phyloP scores from a whole-genome alignment of 768 basidiomycete species.

The Agrocybe praecox region DNA sequence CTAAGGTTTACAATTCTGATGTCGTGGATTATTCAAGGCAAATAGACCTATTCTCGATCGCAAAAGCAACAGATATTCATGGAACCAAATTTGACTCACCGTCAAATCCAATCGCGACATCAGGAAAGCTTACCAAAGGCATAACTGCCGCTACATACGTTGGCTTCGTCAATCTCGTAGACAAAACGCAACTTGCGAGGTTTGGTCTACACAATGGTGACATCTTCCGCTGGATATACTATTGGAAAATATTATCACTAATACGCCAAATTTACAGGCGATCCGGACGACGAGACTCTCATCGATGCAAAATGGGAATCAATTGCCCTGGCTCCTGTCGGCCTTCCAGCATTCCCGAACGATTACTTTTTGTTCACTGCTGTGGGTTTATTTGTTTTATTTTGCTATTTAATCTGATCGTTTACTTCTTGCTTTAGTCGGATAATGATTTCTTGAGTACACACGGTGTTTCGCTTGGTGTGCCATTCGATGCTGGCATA shows the following conservation, averaged over 20 bases:
- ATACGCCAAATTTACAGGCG: constrained; percentile 32
- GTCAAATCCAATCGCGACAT: constrained; percentile 49
- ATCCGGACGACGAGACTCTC: constrained; percentile 50
- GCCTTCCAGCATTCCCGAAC: constrained; percentile 52
- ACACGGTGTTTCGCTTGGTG: constrained; percentile 48
- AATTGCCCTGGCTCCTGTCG: constrained; percentile 56
- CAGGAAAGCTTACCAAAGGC: constrained; percentile 45
- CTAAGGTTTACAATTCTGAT: background rate
- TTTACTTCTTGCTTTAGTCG: constrained; percentile 30
- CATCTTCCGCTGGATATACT: background rate
- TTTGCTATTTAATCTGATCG: background rate
- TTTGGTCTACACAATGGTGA: constrained; percentile 68
- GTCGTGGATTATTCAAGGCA: constrained; percentile 36
- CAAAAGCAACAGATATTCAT: constrained; percentile 62
- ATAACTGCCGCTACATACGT: constrained; percentile 58
- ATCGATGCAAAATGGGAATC: constrained; percentile 73
- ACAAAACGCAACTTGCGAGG: constrained; percentile 53
- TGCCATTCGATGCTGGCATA: constrained; percentile 50
- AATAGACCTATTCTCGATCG: constrained; percentile 61
- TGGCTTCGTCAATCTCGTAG: constrained; percentile 57
- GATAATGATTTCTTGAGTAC: constrained; percentile 67
- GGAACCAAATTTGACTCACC: constrained; percentile 57
- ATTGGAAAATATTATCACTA: background rate
- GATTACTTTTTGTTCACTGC: constrained; percentile 71
- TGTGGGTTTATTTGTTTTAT: constrained; percentile 35